Evolutionary conservation across 1,284 basidiomycete genomes (phyloP).

Genomic region (Cryptococcus neoformans): DNA sequence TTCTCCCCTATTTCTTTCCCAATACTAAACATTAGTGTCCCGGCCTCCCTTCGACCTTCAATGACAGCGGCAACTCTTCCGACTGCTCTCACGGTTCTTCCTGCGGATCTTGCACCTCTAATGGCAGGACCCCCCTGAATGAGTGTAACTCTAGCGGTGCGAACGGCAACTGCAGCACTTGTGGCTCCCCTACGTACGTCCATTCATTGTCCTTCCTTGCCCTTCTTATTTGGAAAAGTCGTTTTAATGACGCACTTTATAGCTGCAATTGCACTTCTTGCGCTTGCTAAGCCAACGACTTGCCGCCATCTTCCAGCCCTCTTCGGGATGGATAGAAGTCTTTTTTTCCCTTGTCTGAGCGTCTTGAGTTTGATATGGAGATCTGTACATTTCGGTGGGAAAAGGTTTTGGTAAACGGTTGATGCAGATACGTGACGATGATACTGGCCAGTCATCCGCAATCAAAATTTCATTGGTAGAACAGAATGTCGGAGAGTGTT

Average conservation of each 20-base stretch:
- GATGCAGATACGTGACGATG: too few species aligned
- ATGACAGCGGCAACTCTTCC: constrained; percentile 5
- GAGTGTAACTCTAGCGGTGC: constrained; percentile 13
- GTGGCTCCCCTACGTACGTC: constrained; percentile 11
- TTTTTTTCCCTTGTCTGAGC: neutral
- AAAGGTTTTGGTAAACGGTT: too few species aligned
- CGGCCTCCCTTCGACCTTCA: neutral
- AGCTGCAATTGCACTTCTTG: constrained; percentile 11
- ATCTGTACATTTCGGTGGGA: too few species aligned
- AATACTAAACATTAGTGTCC: constrained; percentile 3
- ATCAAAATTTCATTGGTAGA: too few species aligned
- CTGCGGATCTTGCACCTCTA: constrained; percentile 7
- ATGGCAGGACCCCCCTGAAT: constrained; percentile 8
- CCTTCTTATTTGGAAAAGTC: too few species aligned
- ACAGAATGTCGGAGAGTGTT: neutral
- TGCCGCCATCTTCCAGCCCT: neutral
- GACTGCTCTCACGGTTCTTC: neutral
- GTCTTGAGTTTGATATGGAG: neutral
- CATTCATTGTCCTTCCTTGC: too few species aligned
- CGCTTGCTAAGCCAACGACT: constrained; percentile 6
- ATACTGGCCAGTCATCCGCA: too few species aligned
- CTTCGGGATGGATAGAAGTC: neutral
- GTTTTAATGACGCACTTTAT: too few species aligned
- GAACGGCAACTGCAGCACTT: constrained; percentile 12
- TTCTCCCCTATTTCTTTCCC: constrained; percentile 4